phyloP scores from a whole-genome alignment of 495 filamentous ascomycete species.

The Penicillium ucsense region DNA sequence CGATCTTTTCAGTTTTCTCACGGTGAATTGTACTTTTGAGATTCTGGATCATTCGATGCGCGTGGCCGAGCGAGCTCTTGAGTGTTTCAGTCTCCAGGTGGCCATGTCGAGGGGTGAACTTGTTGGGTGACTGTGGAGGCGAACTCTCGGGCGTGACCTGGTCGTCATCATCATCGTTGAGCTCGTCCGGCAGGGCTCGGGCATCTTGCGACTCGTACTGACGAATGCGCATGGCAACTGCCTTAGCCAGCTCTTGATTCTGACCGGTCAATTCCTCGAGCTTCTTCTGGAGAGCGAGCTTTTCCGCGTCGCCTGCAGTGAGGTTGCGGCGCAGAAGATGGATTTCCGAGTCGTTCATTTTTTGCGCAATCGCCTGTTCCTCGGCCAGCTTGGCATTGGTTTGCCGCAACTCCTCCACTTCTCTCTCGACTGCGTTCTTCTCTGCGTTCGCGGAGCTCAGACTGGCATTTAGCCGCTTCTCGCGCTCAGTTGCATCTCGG shows the following conservation, averaged over 20 bases:
- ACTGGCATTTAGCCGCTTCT: constrained; percentile 65
- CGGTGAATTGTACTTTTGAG: constrained; percentile 89
- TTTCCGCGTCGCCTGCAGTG: constrained; percentile 64
- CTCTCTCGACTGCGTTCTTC: constrained; percentile 65
- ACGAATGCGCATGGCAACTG: constrained; percentile 60
- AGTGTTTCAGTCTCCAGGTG: constrained; percentile 88
- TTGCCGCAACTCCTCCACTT: constrained; percentile 81
- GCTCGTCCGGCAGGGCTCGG: constrained; percentile 48
- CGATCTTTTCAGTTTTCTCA: constrained; percentile 96
- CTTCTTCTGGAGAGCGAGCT: constrained; percentile 61
- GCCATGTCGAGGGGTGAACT: constrained; percentile 81
- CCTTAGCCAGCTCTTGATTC: constrained; percentile 81
- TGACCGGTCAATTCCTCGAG: constrained; percentile 77
- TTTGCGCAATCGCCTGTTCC: constrained; percentile 62
- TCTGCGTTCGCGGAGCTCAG: constrained; percentile 61
- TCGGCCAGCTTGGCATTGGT: constrained; percentile 67
- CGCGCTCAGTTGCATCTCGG: constrained; percentile 65
- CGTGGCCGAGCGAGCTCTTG: constrained; percentile 86
- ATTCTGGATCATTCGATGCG: constrained; percentile 91
- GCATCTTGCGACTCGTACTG: constrained; percentile 52
- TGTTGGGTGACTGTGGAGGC: constrained; percentile 80
- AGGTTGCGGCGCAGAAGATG: constrained; percentile 67
- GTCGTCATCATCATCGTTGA: constrained; percentile 55
- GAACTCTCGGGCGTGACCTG: constrained; percentile 78
- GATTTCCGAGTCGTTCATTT: constrained; percentile 81